Evolutionary conservation across 1,284 basidiomycete species (phyloP), one percentile per base, ranked within the genome.

Genomic region (Athelia sp.): DNA sequence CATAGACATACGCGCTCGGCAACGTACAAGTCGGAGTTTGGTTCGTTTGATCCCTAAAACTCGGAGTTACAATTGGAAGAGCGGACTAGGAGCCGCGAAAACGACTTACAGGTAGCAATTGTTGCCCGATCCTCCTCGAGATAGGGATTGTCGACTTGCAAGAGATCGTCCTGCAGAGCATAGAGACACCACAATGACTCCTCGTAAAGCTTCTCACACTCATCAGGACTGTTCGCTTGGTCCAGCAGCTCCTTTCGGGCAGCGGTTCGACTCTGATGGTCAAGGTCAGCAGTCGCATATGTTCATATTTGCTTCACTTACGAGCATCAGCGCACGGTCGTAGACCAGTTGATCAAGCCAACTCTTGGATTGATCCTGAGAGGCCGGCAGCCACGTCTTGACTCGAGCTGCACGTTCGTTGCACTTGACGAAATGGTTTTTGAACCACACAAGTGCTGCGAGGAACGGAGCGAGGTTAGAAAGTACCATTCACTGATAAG

Each of bases 121-220:
- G 87, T 90, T 22, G 76, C 75, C 32, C 84, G 77, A 63, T 96
- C 93, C 58, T 93, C 90, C 43, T 92, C 90, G 73, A 84, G 78
- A 63, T 90, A 90, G 1, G 85, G 83, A 55, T 89, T 91, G 13
- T 83, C 87, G 3, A 81, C 84, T 61, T 94, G 89, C 58, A 98
- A 75, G 2, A 90, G 76, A 53, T 95, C 90, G 63, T 99, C 96
- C 60, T 96, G 84, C 4, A 98, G 75, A 0, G 93, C 89, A 56
- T 91, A 90, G 22, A 99, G 73, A 63, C 95, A 89, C 88, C 92
- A 96, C 17, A 97, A 68, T 0, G 93, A 93, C 54, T 93, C 93
- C 63, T 98, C 95, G 69, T 99, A 99, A 32, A 95, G 77, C 61
- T 89, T 87, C 69, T 97, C 89, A 63, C 94, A 97, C 57, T 90